A percentile compares a stretch with the other conserved stretches of the same genome.
phyloP scores from a whole-genome alignment of 164 flowering plant genomes.

The Stephania yunnanensis region DNA sequence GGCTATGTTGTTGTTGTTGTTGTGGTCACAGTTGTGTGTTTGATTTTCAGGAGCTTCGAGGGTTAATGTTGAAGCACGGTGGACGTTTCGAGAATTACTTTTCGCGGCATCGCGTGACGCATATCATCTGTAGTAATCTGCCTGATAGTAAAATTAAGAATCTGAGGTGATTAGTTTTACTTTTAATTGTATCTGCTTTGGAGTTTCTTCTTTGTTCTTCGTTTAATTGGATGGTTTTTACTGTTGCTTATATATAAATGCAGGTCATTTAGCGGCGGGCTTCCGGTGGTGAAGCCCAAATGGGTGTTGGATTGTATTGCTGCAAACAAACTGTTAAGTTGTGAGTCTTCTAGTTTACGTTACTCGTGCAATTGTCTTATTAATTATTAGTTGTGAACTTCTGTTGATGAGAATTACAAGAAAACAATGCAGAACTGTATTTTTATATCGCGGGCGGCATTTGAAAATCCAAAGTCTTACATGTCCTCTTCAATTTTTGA shows the following conservation, averaged over 20 bases:
- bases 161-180: constrained; percentile 44
- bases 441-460: too few relatives aligned
- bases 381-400: not conserved
- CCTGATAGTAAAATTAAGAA: constrained; percentile 89
- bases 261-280: constrained; percentile 88
- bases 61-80: constrained; percentile 76
- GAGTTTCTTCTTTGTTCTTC: not conserved
- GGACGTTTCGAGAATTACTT: constrained; percentile 92
- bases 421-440: not conserved
- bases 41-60: constrained; percentile 56
- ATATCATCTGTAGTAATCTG: constrained; percentile 92
- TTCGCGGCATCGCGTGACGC: constrained; percentile 77
- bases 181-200: not conserved
- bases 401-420: not conserved
- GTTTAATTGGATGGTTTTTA: not conserved
- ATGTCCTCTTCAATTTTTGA: not conserved
- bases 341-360: constrained; percentile 35
- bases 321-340: constrained; percentile 70
- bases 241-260: constrained; percentile 12
- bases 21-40: not conserved
- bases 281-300: constrained; percentile 84
- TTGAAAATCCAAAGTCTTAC: not conserved
- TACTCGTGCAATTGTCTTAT: not conserved
- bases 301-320: constrained; percentile 83
- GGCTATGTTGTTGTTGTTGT: too few relatives aligned